Evolutionary conservation across 225 moss, liverwort and hornwort genomes (phyloP), one percentile per base, ranked within the genome.

Genomic region (Rhytidiadelphus loreus): DNA sequence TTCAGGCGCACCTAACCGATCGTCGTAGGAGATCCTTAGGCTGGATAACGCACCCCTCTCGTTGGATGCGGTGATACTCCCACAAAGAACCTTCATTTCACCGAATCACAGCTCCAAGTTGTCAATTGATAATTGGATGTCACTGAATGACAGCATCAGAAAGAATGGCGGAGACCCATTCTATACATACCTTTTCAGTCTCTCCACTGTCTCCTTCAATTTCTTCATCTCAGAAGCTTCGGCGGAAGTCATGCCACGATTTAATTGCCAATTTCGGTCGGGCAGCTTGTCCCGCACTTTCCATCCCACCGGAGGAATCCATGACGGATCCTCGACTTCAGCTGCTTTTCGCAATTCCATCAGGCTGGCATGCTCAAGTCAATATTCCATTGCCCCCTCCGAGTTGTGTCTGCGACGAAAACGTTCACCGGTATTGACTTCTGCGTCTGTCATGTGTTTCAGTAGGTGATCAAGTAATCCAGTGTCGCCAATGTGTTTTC

Each of bases 321-420:
- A 94, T 46, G 93, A 92, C 52, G 94, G 93, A 86, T 93, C 94
- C 87, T 94, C 94, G 57, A 94, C 87, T 58, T 92, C 93, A 75
- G 93, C 94, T 86, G 91, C 94, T 90, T 94, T 94, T 64, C 93
- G 88, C 70, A 94, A 78, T 72, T 94, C 93, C 94, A 92, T 93
- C 76, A 94, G 85, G 87, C 92, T 92, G 66, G 92, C 80, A 87
- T 94, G 92, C 85, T 93, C 92, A 11, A 94, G 94, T 92, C 94
- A 93, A 88, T 94, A 94, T 50, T 94, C 94, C 93, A 94, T 93
- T 44, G 92, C 93, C 29, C 93, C 94, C 75, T 92, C 92, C 33
- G 92, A 90, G 81, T 93, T 93, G 86, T 92, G 92, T 77, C 90
- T 87, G 60, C 94, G 93, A 73, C 94, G 91, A 68, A 94, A 94